These are phyloP conservation scores for Paulownia fortunei DNA, from an alignment of 257 asterid genomes.

Conservation along the genomic window DNA sequence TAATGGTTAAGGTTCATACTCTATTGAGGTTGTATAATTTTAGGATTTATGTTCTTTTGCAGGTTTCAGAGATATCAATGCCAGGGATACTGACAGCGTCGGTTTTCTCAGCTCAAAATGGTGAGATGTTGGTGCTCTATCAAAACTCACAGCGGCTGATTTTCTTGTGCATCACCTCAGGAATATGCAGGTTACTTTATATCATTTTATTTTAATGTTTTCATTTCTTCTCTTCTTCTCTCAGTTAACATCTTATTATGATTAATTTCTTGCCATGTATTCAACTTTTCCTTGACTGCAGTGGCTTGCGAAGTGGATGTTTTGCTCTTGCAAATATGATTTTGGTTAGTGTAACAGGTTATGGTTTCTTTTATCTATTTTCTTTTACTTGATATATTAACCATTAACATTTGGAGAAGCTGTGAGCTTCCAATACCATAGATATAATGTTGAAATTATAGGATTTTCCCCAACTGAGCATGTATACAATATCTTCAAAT, in stretches of 20 bases:
- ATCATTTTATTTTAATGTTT: background rate
- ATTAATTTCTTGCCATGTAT: conserved; percentile 18
- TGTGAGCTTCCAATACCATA: background rate
- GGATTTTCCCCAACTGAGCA: background rate
- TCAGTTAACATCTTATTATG: background rate
- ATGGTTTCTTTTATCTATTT: background rate
- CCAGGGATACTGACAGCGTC: conserved; percentile 52
- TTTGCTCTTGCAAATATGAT: conserved; percentile 58
- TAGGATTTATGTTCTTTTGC: conserved; percentile 17
- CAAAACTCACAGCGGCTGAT: conserved; percentile 39
- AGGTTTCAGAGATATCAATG: conserved; percentile 58
- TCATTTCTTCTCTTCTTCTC: background rate
- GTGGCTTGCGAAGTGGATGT: conserved; percentile 65
- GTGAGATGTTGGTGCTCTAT: conserved; percentile 45
- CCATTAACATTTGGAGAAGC: conserved; percentile 17
- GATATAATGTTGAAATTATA: background rate
- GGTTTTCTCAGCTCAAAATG: conserved; percentile 59
- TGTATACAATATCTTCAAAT: background rate
- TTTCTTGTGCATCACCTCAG: conserved; percentile 50
- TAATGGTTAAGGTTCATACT: background rate
- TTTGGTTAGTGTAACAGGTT: conserved; percentile 46
- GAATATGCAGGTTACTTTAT: conserved; percentile 53
- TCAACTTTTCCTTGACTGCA: conserved; percentile 41
- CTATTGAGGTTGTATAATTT: background rate
- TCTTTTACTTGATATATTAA: background rate